Conservation (phyloP, 169 alveolate genomes). For the Plasmodium inui region DNA sequence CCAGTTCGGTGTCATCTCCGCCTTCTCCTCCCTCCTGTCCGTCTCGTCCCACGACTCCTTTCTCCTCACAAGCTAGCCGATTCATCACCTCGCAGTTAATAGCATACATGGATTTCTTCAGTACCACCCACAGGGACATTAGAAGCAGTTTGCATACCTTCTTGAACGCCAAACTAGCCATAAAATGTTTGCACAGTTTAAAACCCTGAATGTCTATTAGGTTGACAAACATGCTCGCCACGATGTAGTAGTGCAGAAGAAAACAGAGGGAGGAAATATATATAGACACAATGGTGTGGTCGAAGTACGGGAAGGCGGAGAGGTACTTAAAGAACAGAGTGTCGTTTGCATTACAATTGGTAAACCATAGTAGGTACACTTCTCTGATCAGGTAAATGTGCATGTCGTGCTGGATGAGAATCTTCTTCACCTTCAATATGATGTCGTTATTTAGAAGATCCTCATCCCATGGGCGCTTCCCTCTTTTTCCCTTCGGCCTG, state of each 20-base stretch:
- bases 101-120: conserved; percentile 11
- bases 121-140: conserved; percentile 30
- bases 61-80: background rate
- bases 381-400: conserved; percentile 49
- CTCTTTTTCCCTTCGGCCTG: conserved; percentile 8
- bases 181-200: background rate
- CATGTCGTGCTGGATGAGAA: conserved; percentile 32
- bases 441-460: conserved; percentile 14
- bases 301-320: conserved; percentile 49
- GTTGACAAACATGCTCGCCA: conserved; percentile 30
- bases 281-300: conserved; percentile 26
- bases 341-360: conserved; percentile 23
- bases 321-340: conserved; percentile 23
- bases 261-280: conserved; percentile 52
- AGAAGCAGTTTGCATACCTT: conserved; percentile 16
- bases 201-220: conserved; percentile 26
- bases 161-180: conserved; percentile 14
- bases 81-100: conserved; percentile 14
- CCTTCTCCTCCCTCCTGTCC: background rate
- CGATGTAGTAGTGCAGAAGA: conserved; percentile 34
- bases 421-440: conserved; percentile 24
- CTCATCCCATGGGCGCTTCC: background rate
- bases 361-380: conserved; percentile 39
- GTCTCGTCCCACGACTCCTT: background rate
- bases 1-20: conserved; percentile 3